Evolutionary conservation across 2,329 filamentous ascomycete species (phyloP), one percentile per base, ranked within the genome.

Genomic region (Clarireedia monteithiana): DNA sequence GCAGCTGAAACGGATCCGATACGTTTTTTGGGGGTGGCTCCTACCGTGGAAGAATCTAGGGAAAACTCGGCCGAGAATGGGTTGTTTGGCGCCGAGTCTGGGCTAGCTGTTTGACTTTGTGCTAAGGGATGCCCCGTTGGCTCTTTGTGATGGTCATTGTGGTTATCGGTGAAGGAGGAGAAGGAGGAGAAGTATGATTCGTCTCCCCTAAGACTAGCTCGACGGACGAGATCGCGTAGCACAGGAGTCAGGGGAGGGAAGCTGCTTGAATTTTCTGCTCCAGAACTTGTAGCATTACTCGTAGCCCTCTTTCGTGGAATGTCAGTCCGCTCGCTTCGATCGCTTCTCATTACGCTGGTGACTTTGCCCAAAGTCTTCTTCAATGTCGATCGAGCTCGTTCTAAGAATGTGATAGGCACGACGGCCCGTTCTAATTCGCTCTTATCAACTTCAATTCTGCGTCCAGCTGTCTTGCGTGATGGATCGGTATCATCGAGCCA

Each of bases 401-500:
- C 89, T 20, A 97, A 78, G 60, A 96, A 84, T 6, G 87, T 91
- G 50, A 96, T 83, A 38, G 91, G 91, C 15, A 95, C 86, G 55
- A 99, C 94, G 56, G 94, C 94, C 55, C 84, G 83, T 47, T 90
- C 91, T 66, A 99, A 84, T 72, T 99, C 94, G 67, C 85, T 85
- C 62, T 89, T 90, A 58, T 95, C 91, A 48, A 97, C 89, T 69
- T 96, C 86, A 65, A 99, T 97, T 71, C 84, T 90, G 68, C 87
- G 85, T 62, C 90, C 91, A 56, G 88, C 83, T 34, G 84, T 86
- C 58, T 86, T 86, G 38, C 85, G 81, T 39, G 83, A 85, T 2
- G 91, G 91, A 66, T 97, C 92, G 1, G 91, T 96, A 60, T 95
- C 90, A 64, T 96, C 90, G n/a, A 96, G 82, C 94, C 94, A 99